Percentiles rank a stretch among this genome's conserved stretches.
phyloP scores from a whole-genome alignment of 78 protist genomes.

The Capsaspora owczarzaki region DNA sequence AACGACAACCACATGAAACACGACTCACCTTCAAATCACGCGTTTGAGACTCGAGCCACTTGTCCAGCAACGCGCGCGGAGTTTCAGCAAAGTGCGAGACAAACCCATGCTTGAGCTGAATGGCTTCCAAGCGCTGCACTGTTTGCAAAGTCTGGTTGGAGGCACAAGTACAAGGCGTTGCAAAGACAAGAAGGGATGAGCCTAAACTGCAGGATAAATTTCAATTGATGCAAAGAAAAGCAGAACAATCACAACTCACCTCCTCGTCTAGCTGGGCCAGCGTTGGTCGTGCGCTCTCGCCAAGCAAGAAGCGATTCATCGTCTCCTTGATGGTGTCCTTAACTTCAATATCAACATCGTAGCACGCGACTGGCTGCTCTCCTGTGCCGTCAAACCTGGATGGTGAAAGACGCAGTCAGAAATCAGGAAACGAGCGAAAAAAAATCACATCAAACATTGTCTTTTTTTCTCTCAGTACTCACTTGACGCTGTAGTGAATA shows the following conservation, averaged over 20 bases:
- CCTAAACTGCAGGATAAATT: too few species aligned
- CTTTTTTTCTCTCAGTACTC: not conserved
- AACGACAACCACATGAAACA: not conserved
- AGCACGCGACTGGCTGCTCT: not conserved
- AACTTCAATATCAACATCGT: not conserved
- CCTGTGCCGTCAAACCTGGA: not conserved
- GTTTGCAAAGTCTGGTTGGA: not conserved
- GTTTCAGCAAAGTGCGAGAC: not conserved
- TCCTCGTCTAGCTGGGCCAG: not conserved
- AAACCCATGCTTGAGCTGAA: not conserved
- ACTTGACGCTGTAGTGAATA: not conserved
- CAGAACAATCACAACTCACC: not conserved
- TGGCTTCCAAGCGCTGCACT: not conserved
- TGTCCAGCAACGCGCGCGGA: not conserved
- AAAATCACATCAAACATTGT: not conserved
- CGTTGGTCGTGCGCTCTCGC: not conserved
- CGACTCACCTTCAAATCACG: not conserved
- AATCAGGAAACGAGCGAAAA: too few species aligned
- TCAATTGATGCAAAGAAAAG: too few species aligned
- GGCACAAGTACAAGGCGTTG: too few species aligned
- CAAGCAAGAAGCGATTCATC: not conserved
- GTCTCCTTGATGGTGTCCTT: not conserved
- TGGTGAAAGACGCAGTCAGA: too few species aligned
- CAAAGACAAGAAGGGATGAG: too few species aligned
- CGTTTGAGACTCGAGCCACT: not conserved